These are phyloP conservation scores for Aureobasidium sp. DNA, from an alignment of 2,329 filamentous ascomycete genomes.

Conservation along the genomic window DNA sequence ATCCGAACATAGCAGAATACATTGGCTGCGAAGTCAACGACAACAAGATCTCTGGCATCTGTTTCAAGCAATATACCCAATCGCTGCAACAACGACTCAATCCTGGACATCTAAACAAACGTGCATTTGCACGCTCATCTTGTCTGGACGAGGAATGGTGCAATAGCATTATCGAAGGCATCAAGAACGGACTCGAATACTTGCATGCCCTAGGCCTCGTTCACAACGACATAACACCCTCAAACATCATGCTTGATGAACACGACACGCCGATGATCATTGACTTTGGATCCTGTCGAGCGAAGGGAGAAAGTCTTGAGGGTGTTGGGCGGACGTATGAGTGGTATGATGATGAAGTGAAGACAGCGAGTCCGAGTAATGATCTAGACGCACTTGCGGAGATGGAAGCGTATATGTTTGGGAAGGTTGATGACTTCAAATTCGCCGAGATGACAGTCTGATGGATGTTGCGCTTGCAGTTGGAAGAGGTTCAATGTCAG, in stretches of 20 bases:
- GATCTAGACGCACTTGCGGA: neutral
- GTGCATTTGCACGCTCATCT: neutral
- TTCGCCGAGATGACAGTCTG: neutral
- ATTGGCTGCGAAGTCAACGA: neutral
- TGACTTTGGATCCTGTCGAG: neutral
- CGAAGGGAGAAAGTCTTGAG: neutral
- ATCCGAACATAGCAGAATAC: neutral
- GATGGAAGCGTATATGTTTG: neutral
- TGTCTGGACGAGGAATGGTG: neutral
- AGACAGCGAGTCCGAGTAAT: neutral
- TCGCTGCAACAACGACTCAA: neutral
- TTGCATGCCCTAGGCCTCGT: neutral
- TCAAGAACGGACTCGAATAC: neutral
- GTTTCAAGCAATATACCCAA: neutral
- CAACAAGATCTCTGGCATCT: neutral
- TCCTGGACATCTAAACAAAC: neutral
- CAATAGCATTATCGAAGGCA: neutral
- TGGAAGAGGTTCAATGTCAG: no score
- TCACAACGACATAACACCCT: neutral
- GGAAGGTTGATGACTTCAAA: neutral
- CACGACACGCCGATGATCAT: neutral
- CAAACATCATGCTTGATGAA: neutral
- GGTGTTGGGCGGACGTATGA: neutral
- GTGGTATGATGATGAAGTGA: neutral
- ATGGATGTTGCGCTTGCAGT: no score